These are phyloP conservation scores for Chimonanthus praecox DNA, from an alignment of 164 flowering plant genomes.

Conservation along the genomic window DNA sequence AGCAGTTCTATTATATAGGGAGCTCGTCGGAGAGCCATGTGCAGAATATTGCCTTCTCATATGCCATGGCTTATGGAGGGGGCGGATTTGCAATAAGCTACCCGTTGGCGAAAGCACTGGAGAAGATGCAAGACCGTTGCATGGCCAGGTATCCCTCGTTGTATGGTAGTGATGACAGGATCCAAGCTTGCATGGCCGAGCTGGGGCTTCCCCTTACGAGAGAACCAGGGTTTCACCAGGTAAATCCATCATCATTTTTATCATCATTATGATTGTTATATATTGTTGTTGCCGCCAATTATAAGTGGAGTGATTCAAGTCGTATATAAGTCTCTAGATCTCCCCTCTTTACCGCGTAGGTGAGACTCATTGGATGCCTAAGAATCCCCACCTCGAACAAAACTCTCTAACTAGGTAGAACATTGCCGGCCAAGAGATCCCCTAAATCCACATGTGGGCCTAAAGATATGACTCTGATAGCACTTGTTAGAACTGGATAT, in stretches of 20 bases:
- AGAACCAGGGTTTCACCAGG: constrained; percentile 55
- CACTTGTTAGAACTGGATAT: too few species aligned
- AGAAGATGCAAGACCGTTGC: constrained; percentile 52
- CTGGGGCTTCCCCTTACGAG: constrained; percentile 79
- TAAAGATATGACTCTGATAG: too few species aligned
- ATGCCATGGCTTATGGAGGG: constrained; percentile 70
- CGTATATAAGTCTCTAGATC: too few species aligned
- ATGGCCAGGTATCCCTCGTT: constrained; percentile 45
- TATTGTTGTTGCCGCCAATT: too few species aligned
- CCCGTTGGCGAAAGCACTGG: constrained; percentile 48
- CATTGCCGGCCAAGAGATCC: too few species aligned
- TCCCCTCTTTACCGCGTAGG: too few species aligned
- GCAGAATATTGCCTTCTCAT: constrained; percentile 55
- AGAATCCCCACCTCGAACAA: too few species aligned
- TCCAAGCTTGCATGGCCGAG: constrained; percentile 80
- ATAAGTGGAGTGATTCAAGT: too few species aligned
- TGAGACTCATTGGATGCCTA: too few species aligned
- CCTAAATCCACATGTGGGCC: too few species aligned
- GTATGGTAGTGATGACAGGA: constrained; percentile 70
- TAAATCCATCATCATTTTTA: background rate
- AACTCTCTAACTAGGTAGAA: too few species aligned
- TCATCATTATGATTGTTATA: too few species aligned
- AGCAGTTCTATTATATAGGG: constrained; percentile 55
- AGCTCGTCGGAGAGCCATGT: constrained; percentile 58
- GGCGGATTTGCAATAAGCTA: constrained; percentile 73